Evolutionary conservation across 306 rosid species (phyloP), one percentile per base, ranked within the genome.

Genomic region (Rosa rugosa): DNA sequence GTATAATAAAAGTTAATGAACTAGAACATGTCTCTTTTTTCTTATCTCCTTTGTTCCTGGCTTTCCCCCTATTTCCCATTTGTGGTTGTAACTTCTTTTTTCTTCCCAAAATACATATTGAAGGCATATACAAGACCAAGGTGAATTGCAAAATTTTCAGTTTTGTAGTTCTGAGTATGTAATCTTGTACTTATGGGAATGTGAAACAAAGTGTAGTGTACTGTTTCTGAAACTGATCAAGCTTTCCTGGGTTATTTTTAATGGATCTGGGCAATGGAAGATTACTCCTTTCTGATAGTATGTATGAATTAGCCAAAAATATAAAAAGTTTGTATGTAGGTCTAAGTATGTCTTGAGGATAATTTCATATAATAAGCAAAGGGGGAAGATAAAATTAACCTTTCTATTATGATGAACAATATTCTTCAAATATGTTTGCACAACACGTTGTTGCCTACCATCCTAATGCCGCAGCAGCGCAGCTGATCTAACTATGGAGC

Each of bases 1-100:
- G 51, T 75, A 84, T 78, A 62, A 74, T 76, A 50, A 73, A 65
- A 62, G 64, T 44, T 41, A 80, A 76, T 17, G 46, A 63, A 75
- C 75, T 36, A 31, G 5, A 27, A 68, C 31, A 23, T 72, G 40
- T 7, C 56, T 6, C 7, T 46, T n/a, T 34, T 44, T 22, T 51
- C 16, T 2, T 18, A n/a, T 45, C 71, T 50, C 59, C 34, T 6
- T 6, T 73, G 27, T 54, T 49, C 49, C 40, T 4, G 9, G 4
- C 23, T 8, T 56, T 5, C 10, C 46, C 40, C 42, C 56, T 10
- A 46, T 57, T 46, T n/a, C 50, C 13, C 44, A 10, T 38, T 64
- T 66, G 38, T 41, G 49, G 62, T 49, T 53, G 78, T 59, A 2
- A 31, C 36, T 31, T 31, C 36, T 2, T 31, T 31, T 31, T 31